Base-by-base conservation (phyloP, 176 grass and related monocot species). In the maize (Zea mays) region DNA sequence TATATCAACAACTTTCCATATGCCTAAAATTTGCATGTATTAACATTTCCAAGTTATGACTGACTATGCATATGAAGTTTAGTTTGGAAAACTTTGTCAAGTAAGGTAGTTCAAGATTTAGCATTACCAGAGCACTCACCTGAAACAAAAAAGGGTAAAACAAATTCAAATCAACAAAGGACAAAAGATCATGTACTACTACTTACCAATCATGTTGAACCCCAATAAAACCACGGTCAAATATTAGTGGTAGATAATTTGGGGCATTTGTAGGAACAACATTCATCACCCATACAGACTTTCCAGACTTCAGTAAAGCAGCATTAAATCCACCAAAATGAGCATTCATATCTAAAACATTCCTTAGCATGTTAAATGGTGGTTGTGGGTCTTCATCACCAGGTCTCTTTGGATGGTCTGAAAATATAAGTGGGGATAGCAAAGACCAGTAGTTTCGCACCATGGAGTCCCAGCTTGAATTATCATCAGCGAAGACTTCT, bases 281-380 rank as follows among this genome's bases (percentile, higher is more conserved):
- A 68, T 99, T 99, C 96, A 99, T 95, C 83, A 95, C 96, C 96
- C 96, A 99, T 58, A 86, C 87, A 61, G 96, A 90, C 75, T 99
- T 99, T 74, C 87, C 67, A 40, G 90, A 81, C 75, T 95, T 93
- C 38, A 99, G 78, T 65, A 99, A 89, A 82, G 96, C 96, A 63
- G 89, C 88, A 88, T 99, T 95, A 86, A 99, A 95, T 67, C 96
- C 96, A 82, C 96, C 90, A 68, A 99, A 93, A 44, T 78, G 88
- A 77, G 96, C 87, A 89, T 95, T 95, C 96, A 99, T 99, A 83
- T 99, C 96, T 21, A 99, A 79, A 69, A 95, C 92, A 89, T 99
- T 99, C 85, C 96, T 92, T 16, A 99, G 78, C 96, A 99, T 99
- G 90, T 99, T 99, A 84, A 92, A 99, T 66, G 96, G 96, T 80